Percentiles rank a stretch among this genome's conserved stretches.
These are phyloP conservation scores for Nakazawaea molendinolei DNA, from an alignment of 805 yeast genomes.

Conservation along the genomic window DNA sequence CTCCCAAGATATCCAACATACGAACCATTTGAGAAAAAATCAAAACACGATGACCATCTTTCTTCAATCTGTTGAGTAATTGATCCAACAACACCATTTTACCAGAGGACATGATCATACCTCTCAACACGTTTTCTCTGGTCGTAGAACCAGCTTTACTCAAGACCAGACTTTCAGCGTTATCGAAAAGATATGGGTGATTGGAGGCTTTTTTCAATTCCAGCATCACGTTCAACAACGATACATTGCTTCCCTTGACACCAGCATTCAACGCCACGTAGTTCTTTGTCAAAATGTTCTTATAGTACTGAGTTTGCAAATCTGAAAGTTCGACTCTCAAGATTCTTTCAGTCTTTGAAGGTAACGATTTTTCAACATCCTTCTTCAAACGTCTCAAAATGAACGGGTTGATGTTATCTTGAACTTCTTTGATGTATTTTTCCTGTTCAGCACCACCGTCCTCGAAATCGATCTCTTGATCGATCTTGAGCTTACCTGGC, in stretches of 20 bases:
- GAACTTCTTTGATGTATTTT: conserved; percentile 78
- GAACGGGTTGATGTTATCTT: conserved; percentile 80
- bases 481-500: conserved; percentile 90
- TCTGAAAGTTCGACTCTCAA: conserved; percentile 93
- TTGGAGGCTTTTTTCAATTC: conserved; percentile 95
- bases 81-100: conserved; percentile 96
- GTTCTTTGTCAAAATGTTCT: conserved; percentile 87
- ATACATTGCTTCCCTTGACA: conserved; percentile 69
- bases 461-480: conserved; percentile 93
- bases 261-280: conserved; percentile 90
- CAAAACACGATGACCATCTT: conserved; percentile 94
- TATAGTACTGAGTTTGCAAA: conserved; percentile 90
- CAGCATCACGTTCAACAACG: conserved; percentile 85
- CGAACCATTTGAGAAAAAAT: conserved; percentile 97
- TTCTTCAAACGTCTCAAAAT: conserved; percentile 90
- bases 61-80: conserved; percentile 70
- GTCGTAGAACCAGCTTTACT: conserved; percentile 51
- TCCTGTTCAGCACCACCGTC: conserved; percentile 85
- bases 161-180: conserved; percentile 80
- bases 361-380: conserved; percentile 95
- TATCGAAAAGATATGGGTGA: conserved; percentile 93
- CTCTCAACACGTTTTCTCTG: conserved; percentile 78
- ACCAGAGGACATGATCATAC: conserved; percentile 95
- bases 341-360: conserved; percentile 93
- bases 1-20: conserved; percentile 91